Conservation (phyloP, 345 rosid genomes). For the rapeseed (Brassica napus) region DNA sequence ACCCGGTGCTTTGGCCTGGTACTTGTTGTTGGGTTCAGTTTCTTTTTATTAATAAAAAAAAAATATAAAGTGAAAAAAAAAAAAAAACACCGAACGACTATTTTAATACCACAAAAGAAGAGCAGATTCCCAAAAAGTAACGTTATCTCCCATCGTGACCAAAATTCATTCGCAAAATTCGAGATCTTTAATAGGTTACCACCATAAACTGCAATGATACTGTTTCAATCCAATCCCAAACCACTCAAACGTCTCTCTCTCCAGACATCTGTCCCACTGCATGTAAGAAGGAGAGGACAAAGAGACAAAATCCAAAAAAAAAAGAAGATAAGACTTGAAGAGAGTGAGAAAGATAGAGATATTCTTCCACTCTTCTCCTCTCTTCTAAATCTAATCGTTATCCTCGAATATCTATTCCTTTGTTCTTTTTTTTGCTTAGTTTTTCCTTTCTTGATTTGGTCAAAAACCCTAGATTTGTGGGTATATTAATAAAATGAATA, state of each 20-base stretch:
- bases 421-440: conserved; percentile 5
- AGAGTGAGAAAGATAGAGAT: conserved; percentile 30
- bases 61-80: too few species aligned
- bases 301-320: conserved; percentile 26
- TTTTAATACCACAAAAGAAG: background rate
- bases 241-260: conserved; percentile 27
- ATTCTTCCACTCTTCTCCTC: background rate
- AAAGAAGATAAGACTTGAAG: conserved; percentile 1
- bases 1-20: too few species aligned
- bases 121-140: conserved; percentile 10
- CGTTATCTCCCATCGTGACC: conserved; percentile 20
- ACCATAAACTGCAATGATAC: conserved; percentile 25
- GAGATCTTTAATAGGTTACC: conserved; percentile 26
- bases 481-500: conserved; percentile 2
- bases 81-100: too few species aligned
- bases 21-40: too few species aligned
- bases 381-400: conserved; percentile 5
- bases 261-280: conserved; percentile 36
- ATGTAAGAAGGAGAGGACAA: conserved; percentile 27
- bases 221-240: conserved; percentile 15
- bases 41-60: too few species aligned
- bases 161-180: conserved; percentile 15
- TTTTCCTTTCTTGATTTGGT: conserved; percentile 23
- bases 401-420: conserved; percentile 16
- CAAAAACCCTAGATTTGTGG: conserved; percentile 40